Base-by-base conservation (phyloP, 73 alveolate genomes). In the Stentor roeselii region DNA sequence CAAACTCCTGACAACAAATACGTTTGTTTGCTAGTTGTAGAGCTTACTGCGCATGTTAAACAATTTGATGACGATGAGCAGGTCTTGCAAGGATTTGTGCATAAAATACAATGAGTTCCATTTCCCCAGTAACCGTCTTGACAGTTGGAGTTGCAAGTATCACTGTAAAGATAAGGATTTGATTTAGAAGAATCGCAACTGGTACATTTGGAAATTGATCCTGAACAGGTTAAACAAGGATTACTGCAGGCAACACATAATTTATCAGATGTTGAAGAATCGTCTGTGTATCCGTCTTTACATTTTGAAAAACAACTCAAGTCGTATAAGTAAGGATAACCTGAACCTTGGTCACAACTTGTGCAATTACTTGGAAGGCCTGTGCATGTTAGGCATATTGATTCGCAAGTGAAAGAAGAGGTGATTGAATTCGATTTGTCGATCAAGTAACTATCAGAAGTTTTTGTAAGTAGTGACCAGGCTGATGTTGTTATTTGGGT, bases 41-140 rank as follows among this genome's bases (percentile, higher is more conserved):
- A 27, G 11, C 37, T 67, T 30, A 67, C 42, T 2, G 80, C 37
- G 41, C 80, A 67, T 30, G 80, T 21, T 21, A 32, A 21, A 32
- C 80, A 67, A 21, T 21, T 40, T 0, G 80, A 30, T 30, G 80
- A 0, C 27, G 42, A 27, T 30, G 80, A 30, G 2, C 80, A 67
- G 34, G 80, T 67, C 41, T 21, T 32, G 34, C 80, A 67, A 21
- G 80, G 80, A 2, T 67, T 67, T 67, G 37, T 67, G 34, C 80
- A 67, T 67, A 32, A 30, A 1, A 30, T 27, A 67, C 80, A 67
- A 67, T 21, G 21, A 15, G 37, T 27, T 15, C 80, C 80, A 67
- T 67, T 40, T 67, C 80, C 80, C n/a, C 37, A 67, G 11, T 67
- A 21, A 0, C 80, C 80, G 34, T 27, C 34, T 67, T 15, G 41